Base-by-base conservation (phyloP, 2,329 filamentous ascomycete genomes). In the Fusarium domesticum region DNA sequence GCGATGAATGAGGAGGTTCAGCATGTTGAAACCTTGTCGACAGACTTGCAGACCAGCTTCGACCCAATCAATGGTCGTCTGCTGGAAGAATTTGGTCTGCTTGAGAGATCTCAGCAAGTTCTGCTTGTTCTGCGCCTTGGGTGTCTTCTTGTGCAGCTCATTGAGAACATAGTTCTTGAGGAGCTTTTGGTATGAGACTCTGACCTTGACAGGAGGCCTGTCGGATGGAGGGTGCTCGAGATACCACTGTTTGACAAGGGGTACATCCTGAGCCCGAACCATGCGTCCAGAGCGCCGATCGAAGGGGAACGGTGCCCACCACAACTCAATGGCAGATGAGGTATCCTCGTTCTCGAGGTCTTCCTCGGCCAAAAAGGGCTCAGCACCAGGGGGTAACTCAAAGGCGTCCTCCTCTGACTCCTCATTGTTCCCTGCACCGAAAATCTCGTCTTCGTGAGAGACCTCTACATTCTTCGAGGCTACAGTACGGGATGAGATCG, bases 51-150 rank as follows among this genome's bases (percentile, higher is more conserved):
- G 78, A 72, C 95, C 93, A 58, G 95, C 93, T 72, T 98, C 93
- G 33, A 98, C 93, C 93, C 93, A 98, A 66, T 98, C 93, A 53
- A 98, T 97, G 7, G 89, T 96, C 3, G 93, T 98, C 69, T 97
- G 93, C 69, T 98, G 95, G 78, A 98, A 98, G 73, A 98, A 98
- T 64, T 98, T 98, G 37, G 93, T 98, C 57, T 89, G 84, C 70
- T 96, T 97, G 55, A 98, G 70, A 7, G 89, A 95, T 59, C 83
- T 83, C 65, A 97, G 80, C 45, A 98, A 71, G 60, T 95, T 89
- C 63, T 98, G 93, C 65, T 92, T 95, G 72, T 91, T 96, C 57
- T 96, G 85, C 4, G 93, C 89, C 75, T 98, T 97, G 6, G 92
- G 89, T 55, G 87, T 89, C 70, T 91, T 95, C 73, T 92, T 95